A percentile compares a stretch with the other conserved stretches of the same genome.
These are phyloP conservation scores for Vigna nakashimae DNA, from an alignment of 306 rosid genomes.

Conservation along the genomic window DNA sequence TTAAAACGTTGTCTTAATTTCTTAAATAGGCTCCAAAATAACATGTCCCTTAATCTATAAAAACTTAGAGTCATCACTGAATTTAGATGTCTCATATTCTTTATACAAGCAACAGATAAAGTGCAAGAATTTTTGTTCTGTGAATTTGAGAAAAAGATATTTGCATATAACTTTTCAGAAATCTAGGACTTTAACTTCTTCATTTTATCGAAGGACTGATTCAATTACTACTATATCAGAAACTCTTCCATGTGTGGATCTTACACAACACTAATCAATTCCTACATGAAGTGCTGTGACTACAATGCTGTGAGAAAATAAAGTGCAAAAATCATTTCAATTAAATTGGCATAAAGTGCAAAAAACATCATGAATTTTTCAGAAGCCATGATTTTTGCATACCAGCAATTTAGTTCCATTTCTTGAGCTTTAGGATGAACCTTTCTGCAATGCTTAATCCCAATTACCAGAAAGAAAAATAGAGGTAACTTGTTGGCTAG, in stretches of 20 bases:
- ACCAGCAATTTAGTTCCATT: neutral
- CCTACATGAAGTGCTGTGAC: neutral
- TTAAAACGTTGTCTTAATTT: too few species aligned
- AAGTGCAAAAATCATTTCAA: neutral
- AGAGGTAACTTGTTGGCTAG: conserved; percentile 22
- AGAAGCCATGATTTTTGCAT: neutral
- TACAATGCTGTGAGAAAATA: neutral
- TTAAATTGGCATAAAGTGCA: conserved; percentile 7
- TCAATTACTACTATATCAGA: neutral
- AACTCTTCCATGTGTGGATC: neutral
- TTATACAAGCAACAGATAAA: neutral
- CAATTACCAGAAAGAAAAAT: neutral
- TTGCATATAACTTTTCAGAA: neutral
- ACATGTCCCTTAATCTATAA: too few species aligned
- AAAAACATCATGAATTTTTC: neutral
- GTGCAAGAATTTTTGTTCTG: neutral
- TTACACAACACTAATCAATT: neutral
- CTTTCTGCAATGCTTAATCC: conserved; percentile 4
- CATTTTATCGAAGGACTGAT: neutral
- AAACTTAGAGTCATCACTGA: too few species aligned
- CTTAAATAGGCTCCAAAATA: too few species aligned
- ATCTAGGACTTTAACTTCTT: neutral
- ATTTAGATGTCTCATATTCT: too few species aligned
- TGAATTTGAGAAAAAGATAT: neutral
- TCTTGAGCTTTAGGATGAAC: conserved; percentile 3